phyloP scores from a whole-genome alignment of 768 basidiomycete genomes.

The Lactarius trivialis region DNA sequence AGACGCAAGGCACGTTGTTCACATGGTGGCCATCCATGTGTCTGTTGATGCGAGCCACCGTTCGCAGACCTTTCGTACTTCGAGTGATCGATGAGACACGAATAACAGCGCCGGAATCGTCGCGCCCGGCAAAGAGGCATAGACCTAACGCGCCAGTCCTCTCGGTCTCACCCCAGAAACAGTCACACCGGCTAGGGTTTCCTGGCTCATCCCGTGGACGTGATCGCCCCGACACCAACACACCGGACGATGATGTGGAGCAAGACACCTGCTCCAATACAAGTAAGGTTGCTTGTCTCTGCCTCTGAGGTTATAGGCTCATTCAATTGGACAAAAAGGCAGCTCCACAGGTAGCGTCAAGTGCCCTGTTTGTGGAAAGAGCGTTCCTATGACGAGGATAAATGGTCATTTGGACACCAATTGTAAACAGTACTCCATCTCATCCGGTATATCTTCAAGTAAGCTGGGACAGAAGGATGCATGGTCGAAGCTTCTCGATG shows the following conservation, averaged over 20 bases:
- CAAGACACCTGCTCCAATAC: background rate
- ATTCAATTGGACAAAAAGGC: background rate
- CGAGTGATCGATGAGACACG: background rate
- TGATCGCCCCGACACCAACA: background rate
- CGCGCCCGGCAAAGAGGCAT: slow-evolving; percentile 17
- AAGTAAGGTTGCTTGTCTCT: background rate
- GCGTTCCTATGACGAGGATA: slow-evolving; percentile 27
- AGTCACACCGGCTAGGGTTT: background rate
- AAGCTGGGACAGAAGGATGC: slow-evolving; percentile 18
- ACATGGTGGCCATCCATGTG: background rate
- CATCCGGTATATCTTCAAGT: slow-evolving; percentile 10
- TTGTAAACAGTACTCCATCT: slow-evolving; percentile 23
- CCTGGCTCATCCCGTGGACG: background rate
- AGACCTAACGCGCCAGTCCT: slow-evolving; percentile 17
- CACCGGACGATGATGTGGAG: slow-evolving; percentile 1
- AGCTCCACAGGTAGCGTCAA: background rate
- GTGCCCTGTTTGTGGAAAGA: slow-evolving; percentile 13
- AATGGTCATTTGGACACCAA: slow-evolving; percentile 33
- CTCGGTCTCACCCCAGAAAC: background rate
- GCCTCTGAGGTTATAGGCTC: background rate
- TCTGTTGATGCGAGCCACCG: background rate
- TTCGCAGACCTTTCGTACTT: slow-evolving; percentile 18
- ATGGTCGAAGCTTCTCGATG: slow-evolving; percentile 21
- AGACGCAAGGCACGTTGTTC: slow-evolving; percentile 30
- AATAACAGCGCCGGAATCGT: background rate